Evolutionary conservation across 768 basidiomycete species (phyloP), one percentile per base, ranked within the genome.

Genomic region (Agaricus sinodeliciosus): DNA sequence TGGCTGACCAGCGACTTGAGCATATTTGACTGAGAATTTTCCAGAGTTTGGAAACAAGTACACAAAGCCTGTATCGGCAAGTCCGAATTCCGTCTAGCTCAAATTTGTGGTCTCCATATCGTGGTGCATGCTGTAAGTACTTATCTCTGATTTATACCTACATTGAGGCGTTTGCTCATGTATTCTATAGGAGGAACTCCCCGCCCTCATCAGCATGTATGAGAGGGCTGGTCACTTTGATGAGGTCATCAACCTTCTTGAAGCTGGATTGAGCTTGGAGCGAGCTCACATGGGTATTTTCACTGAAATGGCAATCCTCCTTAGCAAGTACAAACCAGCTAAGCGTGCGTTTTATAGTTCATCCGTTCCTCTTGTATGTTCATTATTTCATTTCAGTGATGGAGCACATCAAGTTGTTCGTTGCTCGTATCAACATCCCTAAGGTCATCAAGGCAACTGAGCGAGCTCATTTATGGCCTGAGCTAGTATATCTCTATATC

Each of bases 231-330:
- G 96, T 39, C 84, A 91, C 73, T 97, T 97, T 61, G 92, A 96
- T 57, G 95, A 99, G 68, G 82, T 98, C 57, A 82, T 98, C 49
- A 75, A 82, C 50, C 76, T 98, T 16, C 74, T 99, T 59, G 96
- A 99, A 67, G 94, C 94, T 56, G 96, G 93, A 59, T 72, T 99
- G 55, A 97, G 95, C 65, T 74, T 98, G 59, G 96, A 99, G 70
- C 84, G 96, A 50, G 96, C 96, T 28, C 96, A 99, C 63, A 94
- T 95, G 93, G 95, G 95, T 58, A 94, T 98, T 67, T 98, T 97
- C 74, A 96, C 95, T 4, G 95, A 97, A 65, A 76, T 98, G 37
- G 80, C 91, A 2, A 87, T 90, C 54, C 70, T 97, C 41, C 85
- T 96, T 64, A 92, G 93, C 80, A 97, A 96, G 72, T 97, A 96